Base-by-base conservation (phyloP, 192 early-diverging fungal species). In the Backusella luteola region DNA sequence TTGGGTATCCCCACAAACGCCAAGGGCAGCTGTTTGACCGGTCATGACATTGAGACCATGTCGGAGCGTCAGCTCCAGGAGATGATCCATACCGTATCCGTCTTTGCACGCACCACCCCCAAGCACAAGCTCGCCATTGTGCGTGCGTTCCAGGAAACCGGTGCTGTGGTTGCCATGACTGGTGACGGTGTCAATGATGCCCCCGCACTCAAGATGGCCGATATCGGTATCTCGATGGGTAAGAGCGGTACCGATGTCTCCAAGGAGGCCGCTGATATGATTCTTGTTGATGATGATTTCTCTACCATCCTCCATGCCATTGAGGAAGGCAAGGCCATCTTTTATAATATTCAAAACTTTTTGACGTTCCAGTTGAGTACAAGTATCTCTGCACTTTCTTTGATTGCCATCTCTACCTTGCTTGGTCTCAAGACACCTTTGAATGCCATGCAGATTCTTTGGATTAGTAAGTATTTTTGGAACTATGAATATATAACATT, bases 361-460 rank as follows among this genome's bases (percentile, higher is more conserved):
- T 86, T 99, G 78, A 92, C 93, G 0, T 99, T 99, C 85, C 97
- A 99, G 84, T 88, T 99, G 21, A 94, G 93, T 84, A 99, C 97
- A 17, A 95, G 94, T 84, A 86, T 98, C 21, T 90, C 97, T 15
- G 97, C 97, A 2, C 85, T 99, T 70, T 87, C 93, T 1, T 81
- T 99, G 78, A 95, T 99, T 77, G 95, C 96, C 23, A 75, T 94
- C 34, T 87, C 95, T 14, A 97, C 95, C 6, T 78, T 98, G 21
- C 88, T 96, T 78, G 96, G 95, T 39, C 82, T 96, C 12, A 86
- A 88, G 23, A 96, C 97, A 73, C 97, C 97, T 53, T 86, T 99
- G 73, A 99, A 99, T 79, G 93, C 97, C 11, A 99, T 99, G 97
- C 97, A 99, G 80, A 97, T 99, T 81, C 84, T 99, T 70, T 99